Percentiles rank a stretch among this genome's conserved stretches.
Evolutionary conservation across 345 rosid genomes (phyloP).

Genomic region (Acer saccharum): DNA sequence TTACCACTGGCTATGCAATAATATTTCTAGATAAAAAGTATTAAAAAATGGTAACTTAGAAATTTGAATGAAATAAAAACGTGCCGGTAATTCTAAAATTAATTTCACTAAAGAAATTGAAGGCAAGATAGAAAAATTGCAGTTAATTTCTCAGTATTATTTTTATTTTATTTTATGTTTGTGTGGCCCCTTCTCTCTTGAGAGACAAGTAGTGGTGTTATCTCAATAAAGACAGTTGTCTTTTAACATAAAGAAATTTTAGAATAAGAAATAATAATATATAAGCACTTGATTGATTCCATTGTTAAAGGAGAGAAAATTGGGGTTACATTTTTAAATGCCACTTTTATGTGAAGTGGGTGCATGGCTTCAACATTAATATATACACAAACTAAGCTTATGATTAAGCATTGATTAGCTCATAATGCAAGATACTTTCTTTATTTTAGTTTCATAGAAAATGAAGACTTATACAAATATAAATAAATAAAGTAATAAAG

Average conservation of each 20-base stretch:
- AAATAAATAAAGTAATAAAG: no score
- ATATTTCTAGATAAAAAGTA: not conserved
- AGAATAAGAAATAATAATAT: slow-evolving; percentile 11
- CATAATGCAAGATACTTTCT: not conserved
- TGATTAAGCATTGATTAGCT: not conserved
- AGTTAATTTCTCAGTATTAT: slow-evolving; percentile 22
- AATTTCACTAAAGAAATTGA: not conserved
- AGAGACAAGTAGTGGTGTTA: slow-evolving; percentile 28
- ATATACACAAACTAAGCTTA: not conserved
- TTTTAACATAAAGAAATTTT: slow-evolving; percentile 25
- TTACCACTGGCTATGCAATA: not conserved
- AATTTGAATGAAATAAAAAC: not conserved
- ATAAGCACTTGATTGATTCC: slow-evolving; percentile 14
- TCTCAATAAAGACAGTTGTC: slow-evolving; percentile 42
- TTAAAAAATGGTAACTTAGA: no score
- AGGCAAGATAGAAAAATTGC: not conserved
- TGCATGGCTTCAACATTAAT: slow-evolving; percentile 2
- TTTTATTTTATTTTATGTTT: not conserved
- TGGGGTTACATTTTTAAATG: slow-evolving; percentile 14
- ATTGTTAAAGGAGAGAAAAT: slow-evolving; percentile 6
- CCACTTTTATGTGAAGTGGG: slow-evolving; percentile 21
- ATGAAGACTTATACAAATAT: not conserved
- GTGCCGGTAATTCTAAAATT: slow-evolving; percentile 10
- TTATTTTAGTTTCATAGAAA: not conserved
- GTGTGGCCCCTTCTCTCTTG: slow-evolving; percentile 7